Percentiles rank a stretch among this genome's conserved stretches.
Conservation (phyloP, 495 filamentous ascomycete genomes). For the Trypethelium eluteriae region DNA sequence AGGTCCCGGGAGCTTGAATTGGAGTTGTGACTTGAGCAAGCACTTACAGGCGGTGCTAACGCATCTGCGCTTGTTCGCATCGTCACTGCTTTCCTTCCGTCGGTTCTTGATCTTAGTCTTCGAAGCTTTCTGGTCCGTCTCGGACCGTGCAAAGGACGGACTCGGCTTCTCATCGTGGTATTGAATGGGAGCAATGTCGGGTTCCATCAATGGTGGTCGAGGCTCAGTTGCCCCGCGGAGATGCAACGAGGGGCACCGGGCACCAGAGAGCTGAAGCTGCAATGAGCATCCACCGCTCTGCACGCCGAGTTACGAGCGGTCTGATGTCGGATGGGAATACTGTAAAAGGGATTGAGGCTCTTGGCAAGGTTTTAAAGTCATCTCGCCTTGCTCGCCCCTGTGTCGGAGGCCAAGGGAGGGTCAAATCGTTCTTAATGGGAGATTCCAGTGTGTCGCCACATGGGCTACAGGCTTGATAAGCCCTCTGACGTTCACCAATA, state of each 20-base stretch:
- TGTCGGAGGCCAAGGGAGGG: too few species aligned
- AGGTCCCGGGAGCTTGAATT: constrained; percentile 31
- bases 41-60: constrained; percentile 87
- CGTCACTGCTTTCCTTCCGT: constrained; percentile 25
- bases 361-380: background rate
- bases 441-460: too few species aligned
- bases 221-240: background rate
- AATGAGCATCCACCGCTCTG: too few species aligned
- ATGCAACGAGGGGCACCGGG: background rate
- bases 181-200: background rate
- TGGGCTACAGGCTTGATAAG: background rate
- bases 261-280: too few species aligned
- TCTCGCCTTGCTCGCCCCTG: background rate
- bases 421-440: too few species aligned
- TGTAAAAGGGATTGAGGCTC: background rate
- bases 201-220: background rate
- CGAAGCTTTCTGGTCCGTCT: background rate
- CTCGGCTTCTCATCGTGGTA: background rate
- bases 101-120: constrained; percentile 24
- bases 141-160: background rate
- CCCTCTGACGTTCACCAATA: background rate
- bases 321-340: background rate
- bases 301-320: too few species aligned
- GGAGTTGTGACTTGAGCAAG: constrained; percentile 76
- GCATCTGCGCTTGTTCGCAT: constrained; percentile 66